Evolutionary conservation across 75 land plant genomes (phyloP).

Genomic region (Sequoia sempervirens): DNA sequence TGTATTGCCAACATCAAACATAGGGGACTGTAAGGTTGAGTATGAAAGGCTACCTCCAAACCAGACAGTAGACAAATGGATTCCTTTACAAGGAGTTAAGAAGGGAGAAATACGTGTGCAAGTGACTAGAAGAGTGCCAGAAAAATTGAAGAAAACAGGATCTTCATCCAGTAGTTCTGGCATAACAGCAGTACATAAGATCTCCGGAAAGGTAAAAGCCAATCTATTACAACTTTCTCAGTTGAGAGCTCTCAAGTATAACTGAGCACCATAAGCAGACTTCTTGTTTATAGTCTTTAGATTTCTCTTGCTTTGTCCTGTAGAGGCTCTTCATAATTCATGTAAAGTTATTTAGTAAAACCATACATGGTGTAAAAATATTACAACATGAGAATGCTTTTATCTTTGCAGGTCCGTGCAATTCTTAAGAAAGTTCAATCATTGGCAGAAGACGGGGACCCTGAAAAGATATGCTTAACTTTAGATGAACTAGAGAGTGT

Average conservation of each 20-base stretch:
- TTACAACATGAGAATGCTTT: background rate
- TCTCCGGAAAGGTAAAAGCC: constrained; percentile 19
- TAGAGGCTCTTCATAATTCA: background rate
- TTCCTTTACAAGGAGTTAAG: constrained; percentile 87
- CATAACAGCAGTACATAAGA: constrained; percentile 25
- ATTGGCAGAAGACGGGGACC: constrained; percentile 48
- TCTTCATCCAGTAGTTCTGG: constrained; percentile 16
- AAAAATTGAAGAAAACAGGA: constrained; percentile 26
- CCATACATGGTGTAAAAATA: background rate
- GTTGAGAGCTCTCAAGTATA: constrained; percentile 1
- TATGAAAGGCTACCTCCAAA: constrained; percentile 73
- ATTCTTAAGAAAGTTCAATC: constrained; percentile 39
- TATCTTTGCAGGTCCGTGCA: constrained; percentile 54
- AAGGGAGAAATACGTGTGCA: constrained; percentile 87
- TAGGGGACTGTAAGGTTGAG: constrained; percentile 86
- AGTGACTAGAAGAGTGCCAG: constrained; percentile 66
- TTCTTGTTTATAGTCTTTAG: background rate
- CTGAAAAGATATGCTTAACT: constrained; percentile 47
- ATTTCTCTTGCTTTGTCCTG: background rate
- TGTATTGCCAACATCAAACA: constrained; percentile 63
- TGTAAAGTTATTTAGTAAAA: background rate
- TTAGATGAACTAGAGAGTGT: constrained; percentile 61
- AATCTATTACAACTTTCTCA: background rate
- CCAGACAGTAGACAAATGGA: constrained; percentile 75
- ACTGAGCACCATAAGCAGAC: background rate